Conservation (phyloP, 179 eudicot species). For the Gypsophila paniculata region DNA sequence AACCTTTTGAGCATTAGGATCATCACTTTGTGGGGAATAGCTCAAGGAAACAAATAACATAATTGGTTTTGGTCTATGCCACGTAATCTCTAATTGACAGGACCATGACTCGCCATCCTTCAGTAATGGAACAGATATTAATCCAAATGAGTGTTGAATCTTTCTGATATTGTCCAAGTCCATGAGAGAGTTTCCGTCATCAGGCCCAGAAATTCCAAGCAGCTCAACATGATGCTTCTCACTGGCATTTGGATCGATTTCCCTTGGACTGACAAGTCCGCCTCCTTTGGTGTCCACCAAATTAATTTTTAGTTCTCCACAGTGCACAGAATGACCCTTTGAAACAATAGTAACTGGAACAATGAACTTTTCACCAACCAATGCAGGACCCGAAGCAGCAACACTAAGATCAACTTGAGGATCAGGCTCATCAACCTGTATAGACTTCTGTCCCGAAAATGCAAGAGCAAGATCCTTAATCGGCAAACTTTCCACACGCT, state of each 20-base stretch:
- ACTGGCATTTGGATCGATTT: conserved; percentile 45
- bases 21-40: conserved; percentile 59
- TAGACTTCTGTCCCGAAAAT: conserved; percentile 77
- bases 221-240: conserved; percentile 88
- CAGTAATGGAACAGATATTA: conserved; percentile 72
- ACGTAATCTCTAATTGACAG: conserved; percentile 74
- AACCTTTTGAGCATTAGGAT: conserved; percentile 55
- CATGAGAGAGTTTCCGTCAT: conserved; percentile 35
- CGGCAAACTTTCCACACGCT: conserved; percentile 64
- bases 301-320: conserved; percentile 89
- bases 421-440: conserved; percentile 91
- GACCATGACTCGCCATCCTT: conserved; percentile 74
- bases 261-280: conserved; percentile 94
- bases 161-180: conserved; percentile 53
- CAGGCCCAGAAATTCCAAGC: conserved; percentile 53
- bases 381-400: conserved; percentile 71
- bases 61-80: conserved; percentile 91
- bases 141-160: conserved; percentile 89
- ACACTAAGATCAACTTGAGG: conserved; percentile 72
- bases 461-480: conserved; percentile 77
- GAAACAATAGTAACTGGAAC: conserved; percentile 70
- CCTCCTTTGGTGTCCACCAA: conserved; percentile 91
- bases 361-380: conserved; percentile 79
- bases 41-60: conserved; percentile 92
- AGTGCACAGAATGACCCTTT: conserved; percentile 65